Conservation (phyloP, 495 filamentous ascomycete genomes). For the Glonium stellatum region DNA sequence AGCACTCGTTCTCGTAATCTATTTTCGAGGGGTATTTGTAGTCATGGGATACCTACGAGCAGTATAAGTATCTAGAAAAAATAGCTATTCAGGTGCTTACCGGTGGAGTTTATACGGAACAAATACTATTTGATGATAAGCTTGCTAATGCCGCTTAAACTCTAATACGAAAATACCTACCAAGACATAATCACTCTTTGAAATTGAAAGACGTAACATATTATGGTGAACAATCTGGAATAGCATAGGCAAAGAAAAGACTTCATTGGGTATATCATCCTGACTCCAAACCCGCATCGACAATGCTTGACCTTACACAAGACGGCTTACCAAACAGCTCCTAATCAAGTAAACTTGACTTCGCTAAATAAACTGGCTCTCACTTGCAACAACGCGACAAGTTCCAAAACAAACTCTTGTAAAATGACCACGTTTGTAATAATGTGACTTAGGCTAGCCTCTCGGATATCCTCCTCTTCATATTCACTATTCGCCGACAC, state of each 20-base stretch:
- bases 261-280: not conserved
- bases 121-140: too few species aligned
- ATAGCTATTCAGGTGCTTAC: too few species aligned
- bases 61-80: too few species aligned
- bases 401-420: constrained; percentile 82
- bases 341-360: constrained; percentile 54
- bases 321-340: not conserved
- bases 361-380: constrained; percentile 82
- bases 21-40: too few species aligned
- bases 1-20: too few species aligned
- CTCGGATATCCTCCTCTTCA: constrained; percentile 24
- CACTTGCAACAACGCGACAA: constrained; percentile 80
- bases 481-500: not conserved
- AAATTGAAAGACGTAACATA: not conserved
- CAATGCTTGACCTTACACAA: not conserved
- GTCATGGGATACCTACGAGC: too few species aligned
- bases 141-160: too few species aligned
- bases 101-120: too few species aligned
- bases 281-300: not conserved
- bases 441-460: constrained; percentile 74
- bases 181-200: not conserved
- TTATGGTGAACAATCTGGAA: not conserved
- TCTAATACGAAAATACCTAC: too few species aligned
- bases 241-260: not conserved
- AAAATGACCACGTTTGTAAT: constrained; percentile 71